phyloP scores from a whole-genome alignment of 1,139 yeast genomes.

The Lodderomyces jiufengensis region DNA sequence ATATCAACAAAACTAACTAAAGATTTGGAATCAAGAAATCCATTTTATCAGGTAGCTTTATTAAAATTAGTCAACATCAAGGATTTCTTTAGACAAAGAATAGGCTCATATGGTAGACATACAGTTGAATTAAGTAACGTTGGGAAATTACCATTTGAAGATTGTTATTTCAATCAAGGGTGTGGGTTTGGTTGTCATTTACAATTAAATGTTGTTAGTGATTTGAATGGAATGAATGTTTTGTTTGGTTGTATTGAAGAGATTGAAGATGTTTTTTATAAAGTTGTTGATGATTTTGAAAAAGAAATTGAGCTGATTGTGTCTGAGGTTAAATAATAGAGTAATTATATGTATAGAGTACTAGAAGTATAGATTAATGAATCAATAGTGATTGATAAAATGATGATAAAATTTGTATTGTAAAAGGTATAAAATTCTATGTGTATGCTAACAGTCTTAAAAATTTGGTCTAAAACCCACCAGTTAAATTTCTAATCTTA shows the following conservation, averaged over 20 bases:
- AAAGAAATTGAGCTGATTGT: not conserved
- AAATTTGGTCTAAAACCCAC: conserved; percentile 34
- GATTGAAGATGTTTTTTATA: conserved; percentile 11
- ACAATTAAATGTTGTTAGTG: conserved; percentile 20
- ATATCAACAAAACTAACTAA: conserved; percentile 11
- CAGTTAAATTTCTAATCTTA: conserved; percentile 46
- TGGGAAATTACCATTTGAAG: conserved; percentile 19
- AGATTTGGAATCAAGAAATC: conserved; percentile 13
- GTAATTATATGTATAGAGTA: not conserved
- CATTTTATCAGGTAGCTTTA: conserved; percentile 21
- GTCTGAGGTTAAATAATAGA: not conserved
- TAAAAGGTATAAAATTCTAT: no score
- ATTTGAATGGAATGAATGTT: conserved; percentile 22
- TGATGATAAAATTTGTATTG: no score
- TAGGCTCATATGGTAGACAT: conserved; percentile 12
- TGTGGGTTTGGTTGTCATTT: conserved; percentile 20
- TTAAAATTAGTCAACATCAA: conserved; percentile 15
- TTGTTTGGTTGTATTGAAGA: conserved; percentile 18
- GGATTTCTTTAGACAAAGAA: conserved; percentile 11
- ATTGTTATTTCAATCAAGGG: conserved; percentile 26
- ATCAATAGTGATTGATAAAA: no score
- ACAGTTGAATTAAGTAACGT: conserved; percentile 29
- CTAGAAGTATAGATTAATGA: no score
- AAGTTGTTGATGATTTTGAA: conserved; percentile 7
- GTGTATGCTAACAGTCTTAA: no score